These are phyloP conservation scores for Thermomyces lanuginosus DNA, from an alignment of 2,329 filamentous ascomycete species.

Conservation along the genomic window DNA sequence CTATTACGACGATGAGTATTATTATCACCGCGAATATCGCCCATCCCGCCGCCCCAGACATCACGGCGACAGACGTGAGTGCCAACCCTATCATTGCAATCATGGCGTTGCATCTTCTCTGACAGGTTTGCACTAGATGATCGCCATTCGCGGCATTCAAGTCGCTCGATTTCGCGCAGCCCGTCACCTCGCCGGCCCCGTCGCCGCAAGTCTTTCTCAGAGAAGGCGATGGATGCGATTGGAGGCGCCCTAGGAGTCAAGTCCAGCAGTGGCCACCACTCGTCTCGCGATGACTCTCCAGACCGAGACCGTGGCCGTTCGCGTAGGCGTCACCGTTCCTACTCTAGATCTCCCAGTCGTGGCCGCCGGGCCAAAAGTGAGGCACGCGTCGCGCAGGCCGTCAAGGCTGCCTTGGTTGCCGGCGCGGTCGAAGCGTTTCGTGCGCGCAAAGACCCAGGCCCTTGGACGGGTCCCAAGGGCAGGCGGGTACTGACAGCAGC, in stretches of 20 bases:
- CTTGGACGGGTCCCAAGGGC: conserved; percentile 81
- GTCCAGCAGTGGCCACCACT: conserved; percentile 27
- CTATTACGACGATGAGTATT: conserved; percentile 19
- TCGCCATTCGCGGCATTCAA: conserved; percentile 16
- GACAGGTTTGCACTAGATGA: conserved; percentile 10
- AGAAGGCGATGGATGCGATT: conserved; percentile 38
- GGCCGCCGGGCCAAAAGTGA: conserved; percentile 35
- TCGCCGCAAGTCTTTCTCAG: conserved; percentile 32
- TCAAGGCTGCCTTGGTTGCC: conserved; percentile 77
- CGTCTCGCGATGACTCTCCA: conserved; percentile 14
- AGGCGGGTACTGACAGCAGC: conserved; percentile 84
- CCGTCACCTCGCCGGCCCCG: conserved; percentile 24
- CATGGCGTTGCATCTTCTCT: too few species aligned
- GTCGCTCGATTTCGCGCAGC: conserved; percentile 22
- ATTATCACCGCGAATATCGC: conserved; percentile 26
- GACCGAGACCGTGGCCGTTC: conserved; percentile 34
- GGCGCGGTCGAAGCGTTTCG: conserved; percentile 87
- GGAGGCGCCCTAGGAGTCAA: conserved; percentile 37
- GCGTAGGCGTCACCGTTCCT: conserved; percentile 25
- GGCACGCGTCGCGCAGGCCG: conserved; percentile 62
- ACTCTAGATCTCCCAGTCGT: conserved; percentile 39
- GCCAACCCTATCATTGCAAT: too few species aligned
- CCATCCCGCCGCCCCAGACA: conserved; percentile 24
- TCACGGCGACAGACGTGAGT: conserved; percentile 29
- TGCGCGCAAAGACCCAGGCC: conserved; percentile 71